Conservation (phyloP, 129 eudicot species). For the Logfia minima region DNA sequence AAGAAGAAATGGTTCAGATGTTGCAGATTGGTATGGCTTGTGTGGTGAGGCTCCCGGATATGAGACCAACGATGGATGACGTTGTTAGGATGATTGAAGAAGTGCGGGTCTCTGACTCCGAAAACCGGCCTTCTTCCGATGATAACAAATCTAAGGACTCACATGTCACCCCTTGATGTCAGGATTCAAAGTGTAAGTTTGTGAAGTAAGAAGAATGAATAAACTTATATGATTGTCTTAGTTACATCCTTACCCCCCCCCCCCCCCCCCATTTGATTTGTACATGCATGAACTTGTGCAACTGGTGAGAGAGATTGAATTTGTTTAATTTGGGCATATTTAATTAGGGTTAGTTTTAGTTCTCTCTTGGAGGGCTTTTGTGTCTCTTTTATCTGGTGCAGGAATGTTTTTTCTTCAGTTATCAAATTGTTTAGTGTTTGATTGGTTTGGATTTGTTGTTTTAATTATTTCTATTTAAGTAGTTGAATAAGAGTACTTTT, state of each 20-base stretch:
- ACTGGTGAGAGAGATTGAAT: constrained; percentile 20
- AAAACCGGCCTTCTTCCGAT: constrained; percentile 75
- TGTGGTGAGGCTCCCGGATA: constrained; percentile 65
- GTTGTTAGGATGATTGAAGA: constrained; percentile 84
- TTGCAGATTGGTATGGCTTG: constrained; percentile 91
- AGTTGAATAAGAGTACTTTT: too few species aligned
- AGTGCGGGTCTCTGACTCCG: constrained; percentile 69
- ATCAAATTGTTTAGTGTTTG: not conserved
- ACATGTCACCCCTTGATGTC: constrained; percentile 59
- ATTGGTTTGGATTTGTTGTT: not conserved
- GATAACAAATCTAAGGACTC: constrained; percentile 69
- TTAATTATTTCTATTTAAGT: not conserved
- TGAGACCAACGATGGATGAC: constrained; percentile 73
- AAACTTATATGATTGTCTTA: constrained; percentile 30
- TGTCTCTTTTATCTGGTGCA: not conserved
- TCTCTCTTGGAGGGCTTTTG: constrained; percentile 6
- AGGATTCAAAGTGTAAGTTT: constrained; percentile 28
- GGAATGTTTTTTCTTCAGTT: not conserved
- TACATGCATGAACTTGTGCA: constrained; percentile 37
- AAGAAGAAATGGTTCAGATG: constrained; percentile 96
- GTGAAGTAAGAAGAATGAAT: constrained; percentile 42
- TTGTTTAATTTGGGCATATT: constrained; percentile 28
- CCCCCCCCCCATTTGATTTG: constrained; percentile 28
- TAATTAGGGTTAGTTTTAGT: constrained; percentile 4
- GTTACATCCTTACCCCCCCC: constrained; percentile 17